A percentile compares a stretch with the other conserved stretches of the same genome.
Conservation (phyloP, 2,329 filamentous ascomycete species). For the Beauveria scarabaeidicola region DNA sequence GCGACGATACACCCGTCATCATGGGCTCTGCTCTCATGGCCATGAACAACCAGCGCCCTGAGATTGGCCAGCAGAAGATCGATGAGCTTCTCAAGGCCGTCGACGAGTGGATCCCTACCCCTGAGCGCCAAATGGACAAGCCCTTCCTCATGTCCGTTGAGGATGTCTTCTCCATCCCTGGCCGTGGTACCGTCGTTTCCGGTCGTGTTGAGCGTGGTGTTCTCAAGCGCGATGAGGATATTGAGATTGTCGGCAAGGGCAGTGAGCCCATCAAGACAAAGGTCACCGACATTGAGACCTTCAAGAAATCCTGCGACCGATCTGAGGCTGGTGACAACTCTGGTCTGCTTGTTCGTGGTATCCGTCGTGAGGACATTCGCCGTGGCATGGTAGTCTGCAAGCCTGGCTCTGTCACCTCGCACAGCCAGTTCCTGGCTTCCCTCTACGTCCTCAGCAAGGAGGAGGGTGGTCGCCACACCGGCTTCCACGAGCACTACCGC, state of each 20-base stretch:
- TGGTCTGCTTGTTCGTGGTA: conserved; percentile 87
- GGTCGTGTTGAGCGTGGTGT: conserved; percentile 94
- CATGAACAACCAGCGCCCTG: conserved; percentile 74
- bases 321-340: conserved; percentile 97
- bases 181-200: conserved; percentile 92
- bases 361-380: conserved; percentile 88
- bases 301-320: conserved; percentile 99
- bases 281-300: conserved; percentile 99
- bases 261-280: conserved; percentile 86
- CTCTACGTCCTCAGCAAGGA: conserved; percentile 98
- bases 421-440: conserved; percentile 87
- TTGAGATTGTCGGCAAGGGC: conserved; percentile 90
- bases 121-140: conserved; percentile 89
- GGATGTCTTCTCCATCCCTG: conserved; percentile 82
- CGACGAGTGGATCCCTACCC: conserved; percentile 94
- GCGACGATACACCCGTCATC: conserved; percentile 93
- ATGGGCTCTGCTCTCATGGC: conserved; percentile 96
- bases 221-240: conserved; percentile 87
- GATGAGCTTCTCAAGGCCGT: conserved; percentile 86
- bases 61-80: conserved; percentile 82
- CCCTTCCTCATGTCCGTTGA: conserved; percentile 99
- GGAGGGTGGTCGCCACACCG: conserved; percentile 93
- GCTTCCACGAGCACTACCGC: conserved; percentile 93
- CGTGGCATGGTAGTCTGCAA: conserved; percentile 91
- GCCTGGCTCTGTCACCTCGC: conserved; percentile 75